Evolutionary conservation across 2,329 filamentous ascomycete genomes (phyloP).

Genomic region (Aspergillus fumigatus): DNA sequence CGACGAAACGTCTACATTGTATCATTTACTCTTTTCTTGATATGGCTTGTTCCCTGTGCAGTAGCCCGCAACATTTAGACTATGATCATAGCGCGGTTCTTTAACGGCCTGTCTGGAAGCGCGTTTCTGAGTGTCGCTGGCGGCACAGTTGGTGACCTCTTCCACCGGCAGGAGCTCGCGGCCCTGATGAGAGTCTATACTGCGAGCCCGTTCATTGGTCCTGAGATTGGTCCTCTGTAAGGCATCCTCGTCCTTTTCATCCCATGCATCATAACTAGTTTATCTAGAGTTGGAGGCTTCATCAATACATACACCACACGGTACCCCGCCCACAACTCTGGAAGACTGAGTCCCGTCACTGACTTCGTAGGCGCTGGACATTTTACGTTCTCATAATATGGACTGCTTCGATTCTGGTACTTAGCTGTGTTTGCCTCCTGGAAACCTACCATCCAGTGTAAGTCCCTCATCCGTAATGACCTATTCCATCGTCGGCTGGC

Average conservation of each 20-base stretch:
- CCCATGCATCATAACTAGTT: not conserved
- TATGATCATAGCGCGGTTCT: conserved; percentile 71
- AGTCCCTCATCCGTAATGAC: conserved; percentile 5
- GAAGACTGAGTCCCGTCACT: not conserved
- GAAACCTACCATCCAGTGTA: conserved; percentile 72
- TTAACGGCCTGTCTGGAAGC: conserved; percentile 48
- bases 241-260: not conserved
- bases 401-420: conserved; percentile 58
- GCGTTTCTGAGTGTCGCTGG: conserved; percentile 67
- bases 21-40: conserved; percentile 68
- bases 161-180: conserved; percentile 63
- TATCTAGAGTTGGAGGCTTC: conserved; percentile 59
- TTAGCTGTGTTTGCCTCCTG: conserved; percentile 69
- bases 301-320: conserved; percentile 72
- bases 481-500: too few relatives aligned
- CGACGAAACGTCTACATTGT: conserved; percentile 73
- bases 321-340: conserved; percentile 24
- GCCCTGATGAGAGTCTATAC: conserved; percentile 81
- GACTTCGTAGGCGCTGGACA: conserved; percentile 59
- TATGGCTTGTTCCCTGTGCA: conserved; percentile 78
- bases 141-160: conserved; percentile 79
- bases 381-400: conserved; percentile 84
- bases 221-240: conserved; percentile 52
- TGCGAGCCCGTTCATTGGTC: conserved; percentile 55
- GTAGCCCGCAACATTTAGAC: conserved; percentile 77